Conservation (phyloP, 352 stramenopile genomes). For the Phytophthora fragariae region DNA sequence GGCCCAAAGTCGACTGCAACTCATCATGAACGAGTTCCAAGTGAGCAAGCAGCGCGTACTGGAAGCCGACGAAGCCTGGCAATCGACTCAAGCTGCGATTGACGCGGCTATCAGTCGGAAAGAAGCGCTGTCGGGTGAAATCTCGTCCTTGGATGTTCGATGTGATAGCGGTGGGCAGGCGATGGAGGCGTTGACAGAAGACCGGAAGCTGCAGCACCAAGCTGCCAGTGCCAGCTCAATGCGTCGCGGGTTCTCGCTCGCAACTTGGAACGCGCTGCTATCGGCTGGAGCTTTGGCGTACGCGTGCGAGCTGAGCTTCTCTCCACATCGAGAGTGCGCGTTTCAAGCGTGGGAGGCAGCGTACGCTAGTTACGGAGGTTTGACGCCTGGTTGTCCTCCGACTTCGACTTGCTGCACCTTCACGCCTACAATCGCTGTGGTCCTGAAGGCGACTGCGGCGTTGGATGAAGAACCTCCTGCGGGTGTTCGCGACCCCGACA, state of each 20-base stretch:
- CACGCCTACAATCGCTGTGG: conserved; percentile 33
- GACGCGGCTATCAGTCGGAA: conserved; percentile 38
- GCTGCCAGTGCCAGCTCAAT: conserved; percentile 20
- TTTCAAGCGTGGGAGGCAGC: conserved; percentile 35
- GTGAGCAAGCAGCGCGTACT: conserved; percentile 68
- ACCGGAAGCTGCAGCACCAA: conserved; percentile 38
- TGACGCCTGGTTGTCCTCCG: conserved; percentile 34
- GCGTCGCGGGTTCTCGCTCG: conserved; percentile 36
- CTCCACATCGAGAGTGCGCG: conserved; percentile 11
- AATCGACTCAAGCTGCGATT: conserved; percentile 34
- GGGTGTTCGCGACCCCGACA: conserved; percentile 10
- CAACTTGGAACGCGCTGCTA: conserved; percentile 67
- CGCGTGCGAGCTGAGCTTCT: conserved; percentile 20
- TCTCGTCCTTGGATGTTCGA: conserved; percentile 32
- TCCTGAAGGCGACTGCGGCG: conserved; percentile 11
- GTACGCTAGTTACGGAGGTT: conserved; percentile 28
- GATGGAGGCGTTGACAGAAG: conserved; percentile 49
- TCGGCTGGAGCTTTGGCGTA: conserved; percentile 55
- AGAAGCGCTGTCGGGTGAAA: conserved; percentile 42
- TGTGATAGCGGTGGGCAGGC: conserved; percentile 42
- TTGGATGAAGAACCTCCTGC: background rate
- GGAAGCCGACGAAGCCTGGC: conserved; percentile 53
- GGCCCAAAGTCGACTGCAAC: conserved; percentile 52
- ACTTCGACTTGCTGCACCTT: conserved; percentile 32
- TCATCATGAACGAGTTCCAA: conserved; percentile 75